Evolutionary conservation across 148 eudicot species (phyloP).

Genomic region (Vaccinium darrowii): DNA sequence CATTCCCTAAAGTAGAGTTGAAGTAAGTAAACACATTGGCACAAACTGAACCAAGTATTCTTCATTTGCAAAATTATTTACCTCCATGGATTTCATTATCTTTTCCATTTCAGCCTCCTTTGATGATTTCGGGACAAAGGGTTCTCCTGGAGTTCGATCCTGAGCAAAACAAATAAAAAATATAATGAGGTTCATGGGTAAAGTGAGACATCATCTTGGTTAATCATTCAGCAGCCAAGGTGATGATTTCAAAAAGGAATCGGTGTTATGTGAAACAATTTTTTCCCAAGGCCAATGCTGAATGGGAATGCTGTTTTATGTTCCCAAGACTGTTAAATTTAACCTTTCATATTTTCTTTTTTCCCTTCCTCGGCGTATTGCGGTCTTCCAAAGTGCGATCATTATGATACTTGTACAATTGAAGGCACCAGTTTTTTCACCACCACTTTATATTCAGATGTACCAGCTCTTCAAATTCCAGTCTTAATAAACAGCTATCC

Average conservation of each 20-base stretch:
- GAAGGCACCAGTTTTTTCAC: background rate
- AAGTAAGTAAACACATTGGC: background rate
- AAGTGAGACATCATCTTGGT: background rate
- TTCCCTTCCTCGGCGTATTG: background rate
- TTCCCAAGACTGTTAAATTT: background rate
- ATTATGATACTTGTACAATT: background rate
- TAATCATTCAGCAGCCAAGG: background rate
- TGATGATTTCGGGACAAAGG: constrained; percentile 70
- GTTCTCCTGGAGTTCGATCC: constrained; percentile 87
- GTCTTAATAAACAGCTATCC: background rate
- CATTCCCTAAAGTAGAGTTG: constrained; percentile 57
- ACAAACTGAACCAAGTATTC: background rate
- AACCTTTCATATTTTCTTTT: background rate
- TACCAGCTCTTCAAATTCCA: background rate
- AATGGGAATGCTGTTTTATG: background rate
- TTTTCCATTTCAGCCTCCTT: constrained; percentile 97
- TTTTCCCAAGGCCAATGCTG: background rate
- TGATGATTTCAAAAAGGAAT: background rate
- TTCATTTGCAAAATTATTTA: constrained; percentile 18
- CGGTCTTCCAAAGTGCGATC: background rate
- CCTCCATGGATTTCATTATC: constrained; percentile 88
- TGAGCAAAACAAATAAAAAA: constrained; percentile 23
- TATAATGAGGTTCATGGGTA: background rate
- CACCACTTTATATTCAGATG: background rate
- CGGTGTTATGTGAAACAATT: background rate